These are phyloP conservation scores for Collybia sordida DNA, from an alignment of 768 basidiomycete genomes.

Conservation along the genomic window DNA sequence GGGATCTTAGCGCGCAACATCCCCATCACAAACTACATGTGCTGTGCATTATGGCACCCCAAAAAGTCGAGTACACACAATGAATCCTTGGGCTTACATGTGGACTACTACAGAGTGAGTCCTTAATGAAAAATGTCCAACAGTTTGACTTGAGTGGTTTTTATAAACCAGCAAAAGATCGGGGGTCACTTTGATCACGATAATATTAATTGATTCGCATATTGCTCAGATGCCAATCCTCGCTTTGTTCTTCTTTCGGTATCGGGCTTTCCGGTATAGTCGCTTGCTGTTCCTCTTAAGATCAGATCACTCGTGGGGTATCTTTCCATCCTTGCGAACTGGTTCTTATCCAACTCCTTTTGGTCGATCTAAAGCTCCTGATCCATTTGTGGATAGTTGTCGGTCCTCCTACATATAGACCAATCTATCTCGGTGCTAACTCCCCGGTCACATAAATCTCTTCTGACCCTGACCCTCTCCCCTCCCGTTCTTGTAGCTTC, in stretches of 20 bases:
- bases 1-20: too few relatives aligned
- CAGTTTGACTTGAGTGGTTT: too few relatives aligned
- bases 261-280: constrained; percentile 23
- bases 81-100: too few relatives aligned
- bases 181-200: constrained; percentile 17
- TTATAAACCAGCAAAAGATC: constrained; percentile 26
- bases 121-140: too few relatives aligned
- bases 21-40: too few relatives aligned
- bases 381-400: constrained; percentile 1
- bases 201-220: constrained; percentile 11
- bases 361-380: constrained; percentile 11
- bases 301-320: constrained; percentile 16
- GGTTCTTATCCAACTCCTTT: constrained; percentile 16
- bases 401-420: constrained; percentile 8
- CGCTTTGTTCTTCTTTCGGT: constrained; percentile 16
- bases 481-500: background rate
- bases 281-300: constrained; percentile 16
- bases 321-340: constrained; percentile 13
- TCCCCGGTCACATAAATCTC: constrained; percentile 12
- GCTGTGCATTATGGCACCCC: background rate
- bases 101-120: too few relatives aligned
- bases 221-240: constrained; percentile 30
- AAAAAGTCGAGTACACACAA: too few relatives aligned
- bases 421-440: constrained; percentile 9
- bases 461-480: background rate